These are phyloP conservation scores for Ligustrum vulgare DNA, from an alignment of 257 asterid genomes.

Conservation along the genomic window DNA sequence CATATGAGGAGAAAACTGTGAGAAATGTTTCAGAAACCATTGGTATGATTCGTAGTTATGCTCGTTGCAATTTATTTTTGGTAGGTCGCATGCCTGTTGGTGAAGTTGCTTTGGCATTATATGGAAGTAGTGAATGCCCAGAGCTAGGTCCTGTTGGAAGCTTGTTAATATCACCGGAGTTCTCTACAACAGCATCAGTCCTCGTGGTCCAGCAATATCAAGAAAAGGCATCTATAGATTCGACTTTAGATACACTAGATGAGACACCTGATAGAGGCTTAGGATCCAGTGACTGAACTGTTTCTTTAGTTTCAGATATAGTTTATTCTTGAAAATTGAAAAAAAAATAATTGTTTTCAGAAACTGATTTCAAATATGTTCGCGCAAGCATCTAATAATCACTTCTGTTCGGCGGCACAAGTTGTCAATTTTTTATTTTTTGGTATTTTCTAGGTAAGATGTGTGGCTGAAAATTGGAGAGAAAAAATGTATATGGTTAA, in stretches of 20 bases:
- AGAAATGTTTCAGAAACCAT: conserved; percentile 26
- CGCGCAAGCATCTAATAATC: no score
- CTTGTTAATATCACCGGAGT: conserved; percentile 27
- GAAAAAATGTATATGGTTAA: no score
- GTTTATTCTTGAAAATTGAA: background rate
- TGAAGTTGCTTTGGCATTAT: conserved; percentile 28
- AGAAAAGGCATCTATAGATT: background rate
- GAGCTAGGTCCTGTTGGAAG: conserved; percentile 43
- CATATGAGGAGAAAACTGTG: conserved; percentile 35
- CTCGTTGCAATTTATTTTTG: conserved; percentile 36
- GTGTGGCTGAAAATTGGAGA: no score
- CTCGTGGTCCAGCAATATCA: conserved; percentile 42
- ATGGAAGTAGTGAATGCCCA: conserved; percentile 32
- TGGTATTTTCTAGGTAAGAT: no score
- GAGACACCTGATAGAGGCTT: no score
- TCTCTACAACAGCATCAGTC: conserved; percentile 34
- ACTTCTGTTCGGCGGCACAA: no score
- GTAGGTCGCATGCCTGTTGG: conserved; percentile 49
- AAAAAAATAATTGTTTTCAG: background rate
- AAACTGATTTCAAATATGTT: no score
- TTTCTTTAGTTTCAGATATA: no score
- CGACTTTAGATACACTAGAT: background rate
- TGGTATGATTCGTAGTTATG: conserved; percentile 18
- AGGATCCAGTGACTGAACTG: no score
- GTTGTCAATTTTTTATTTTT: no score